A percentile compares a stretch with the other conserved stretches of the same genome.
Evolutionary conservation across 805 yeast genomes (phyloP).

Genomic region (Saturnispora serradocipensis): DNA sequence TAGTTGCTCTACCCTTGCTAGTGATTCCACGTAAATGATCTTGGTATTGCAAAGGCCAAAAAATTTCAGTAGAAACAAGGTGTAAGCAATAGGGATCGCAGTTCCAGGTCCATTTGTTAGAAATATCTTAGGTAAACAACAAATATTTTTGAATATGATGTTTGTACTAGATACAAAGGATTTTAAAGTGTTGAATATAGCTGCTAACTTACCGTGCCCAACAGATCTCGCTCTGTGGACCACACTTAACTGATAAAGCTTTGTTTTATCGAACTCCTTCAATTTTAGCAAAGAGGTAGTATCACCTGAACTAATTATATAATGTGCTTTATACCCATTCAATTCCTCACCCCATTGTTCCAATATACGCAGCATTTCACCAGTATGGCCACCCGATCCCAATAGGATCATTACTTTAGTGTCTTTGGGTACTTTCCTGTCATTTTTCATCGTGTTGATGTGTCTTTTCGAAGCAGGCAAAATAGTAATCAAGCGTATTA

Average conservation of each 20-base stretch:
- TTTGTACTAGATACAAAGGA: conserved; percentile 23
- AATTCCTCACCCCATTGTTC: conserved; percentile 25
- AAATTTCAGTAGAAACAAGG: conserved; percentile 42
- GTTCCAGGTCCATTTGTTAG: conserved; percentile 77
- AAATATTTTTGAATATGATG: conserved; percentile 3
- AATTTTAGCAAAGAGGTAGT: conserved; percentile 35
- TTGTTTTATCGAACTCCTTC: conserved; percentile 27
- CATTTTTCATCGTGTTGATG: background rate
- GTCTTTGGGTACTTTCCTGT: background rate
- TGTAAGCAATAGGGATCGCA: conserved; percentile 56
- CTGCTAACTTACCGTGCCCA: conserved; percentile 27
- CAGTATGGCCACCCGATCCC: conserved; percentile 97
- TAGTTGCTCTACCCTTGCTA: conserved; percentile 69
- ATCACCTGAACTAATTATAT: conserved; percentile 37
- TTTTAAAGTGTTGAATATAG: conserved; percentile 26
- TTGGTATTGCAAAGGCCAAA: conserved; percentile 39
- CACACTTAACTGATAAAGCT: conserved; percentile 16
- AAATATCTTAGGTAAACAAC: conserved; percentile 24
- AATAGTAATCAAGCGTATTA: conserved; percentile 16
- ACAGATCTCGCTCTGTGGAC: conserved; percentile 32
- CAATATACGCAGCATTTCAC: conserved; percentile 80
- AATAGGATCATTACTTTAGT: conserved; percentile 37
- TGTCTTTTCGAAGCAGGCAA: conserved; percentile 17
- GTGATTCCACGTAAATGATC: conserved; percentile 74
- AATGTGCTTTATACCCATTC: conserved; percentile 19